These are phyloP conservation scores for Macrocybe gigantea DNA, from an alignment of 768 basidiomycete species.

Conservation along the genomic window DNA sequence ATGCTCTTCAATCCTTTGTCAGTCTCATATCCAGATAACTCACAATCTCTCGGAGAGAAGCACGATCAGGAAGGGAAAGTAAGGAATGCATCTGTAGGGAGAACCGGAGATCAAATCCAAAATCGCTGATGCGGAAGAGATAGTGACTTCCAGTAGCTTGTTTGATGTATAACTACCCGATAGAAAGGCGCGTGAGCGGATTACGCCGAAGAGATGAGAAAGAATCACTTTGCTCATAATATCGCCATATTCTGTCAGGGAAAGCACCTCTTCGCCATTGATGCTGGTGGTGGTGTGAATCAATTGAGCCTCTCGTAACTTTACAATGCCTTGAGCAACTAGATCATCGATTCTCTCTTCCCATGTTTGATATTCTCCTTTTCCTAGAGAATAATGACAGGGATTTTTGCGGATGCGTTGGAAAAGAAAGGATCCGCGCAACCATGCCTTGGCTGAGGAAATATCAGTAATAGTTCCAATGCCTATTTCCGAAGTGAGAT, in stretches of 20 bases:
- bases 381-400: slow-evolving; percentile 60
- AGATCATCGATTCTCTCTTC: slow-evolving; percentile 67
- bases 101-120: not conserved
- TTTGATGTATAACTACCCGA: slow-evolving; percentile 63
- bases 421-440: slow-evolving; percentile 80
- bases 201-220: not conserved
- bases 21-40: slow-evolving; percentile 14
- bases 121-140: not conserved
- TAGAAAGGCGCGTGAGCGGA: slow-evolving; percentile 5
- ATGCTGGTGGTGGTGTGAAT: slow-evolving; percentile 41
- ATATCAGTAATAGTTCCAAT: slow-evolving; percentile 75
- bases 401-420: slow-evolving; percentile 86
- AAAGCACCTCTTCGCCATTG: slow-evolving; percentile 30
- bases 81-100: slow-evolving; percentile 57
- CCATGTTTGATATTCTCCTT: slow-evolving; percentile 55
- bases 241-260: slow-evolving; percentile 73
- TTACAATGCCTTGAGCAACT: slow-evolving; percentile 58
- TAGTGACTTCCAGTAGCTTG: slow-evolving; percentile 51
- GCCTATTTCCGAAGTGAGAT: slow-evolving; percentile 91
- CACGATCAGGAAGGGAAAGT: slow-evolving; percentile 48
- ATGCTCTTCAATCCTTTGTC: not conserved
- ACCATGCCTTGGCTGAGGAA: slow-evolving; percentile 73
- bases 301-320: slow-evolving; percentile 56
- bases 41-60: slow-evolving; percentile 65
- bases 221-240: slow-evolving; percentile 76